These are phyloP conservation scores for Dendrobium chrysotoxum DNA, from an alignment of 106 monocot species.

Conservation along the genomic window DNA sequence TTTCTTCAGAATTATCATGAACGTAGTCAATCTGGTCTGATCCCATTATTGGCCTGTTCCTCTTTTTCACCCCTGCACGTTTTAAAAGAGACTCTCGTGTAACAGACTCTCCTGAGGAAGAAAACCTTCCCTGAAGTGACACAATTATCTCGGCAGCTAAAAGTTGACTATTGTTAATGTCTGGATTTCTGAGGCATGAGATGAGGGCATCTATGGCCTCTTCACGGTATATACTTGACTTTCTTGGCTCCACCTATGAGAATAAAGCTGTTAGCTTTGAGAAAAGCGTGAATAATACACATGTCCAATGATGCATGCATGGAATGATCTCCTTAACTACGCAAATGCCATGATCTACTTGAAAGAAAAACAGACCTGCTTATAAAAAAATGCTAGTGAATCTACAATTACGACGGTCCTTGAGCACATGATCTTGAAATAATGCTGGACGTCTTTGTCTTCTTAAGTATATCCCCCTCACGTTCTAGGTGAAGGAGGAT, in stretches of 20 bases:
- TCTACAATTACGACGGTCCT: too few relatives aligned
- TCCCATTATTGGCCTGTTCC: conserved; percentile 27
- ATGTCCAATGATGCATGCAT: background rate
- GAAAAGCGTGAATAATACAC: background rate
- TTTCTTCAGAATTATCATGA: conserved; percentile 27
- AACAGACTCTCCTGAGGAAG: conserved; percentile 36
- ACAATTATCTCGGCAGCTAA: conserved; percentile 40
- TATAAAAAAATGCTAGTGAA: too few relatives aligned
- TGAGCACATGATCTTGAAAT: background rate
- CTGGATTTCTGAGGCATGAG: conserved; percentile 42
- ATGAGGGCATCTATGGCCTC: conserved; percentile 54
- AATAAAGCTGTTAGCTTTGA: background rate
- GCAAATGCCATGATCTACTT: too few relatives aligned
- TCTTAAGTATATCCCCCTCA: too few relatives aligned
- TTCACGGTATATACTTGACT: conserved; percentile 51
- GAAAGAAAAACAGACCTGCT: too few relatives aligned
- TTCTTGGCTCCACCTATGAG: conserved; percentile 44
- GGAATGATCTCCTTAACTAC: too few relatives aligned
- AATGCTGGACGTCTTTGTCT: too few relatives aligned
- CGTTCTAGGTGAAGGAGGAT: background rate
- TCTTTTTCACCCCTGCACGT: conserved; percentile 41
- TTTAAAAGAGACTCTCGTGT: conserved; percentile 33
- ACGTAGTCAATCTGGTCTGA: conserved; percentile 22
- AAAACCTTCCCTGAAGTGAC: conserved; percentile 45
- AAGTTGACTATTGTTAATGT: conserved; percentile 32